A percentile compares a stretch with the other conserved stretches of the same genome.
Conservation (phyloP, 73 alveolate species). For the Paramecium octaurelia region DNA sequence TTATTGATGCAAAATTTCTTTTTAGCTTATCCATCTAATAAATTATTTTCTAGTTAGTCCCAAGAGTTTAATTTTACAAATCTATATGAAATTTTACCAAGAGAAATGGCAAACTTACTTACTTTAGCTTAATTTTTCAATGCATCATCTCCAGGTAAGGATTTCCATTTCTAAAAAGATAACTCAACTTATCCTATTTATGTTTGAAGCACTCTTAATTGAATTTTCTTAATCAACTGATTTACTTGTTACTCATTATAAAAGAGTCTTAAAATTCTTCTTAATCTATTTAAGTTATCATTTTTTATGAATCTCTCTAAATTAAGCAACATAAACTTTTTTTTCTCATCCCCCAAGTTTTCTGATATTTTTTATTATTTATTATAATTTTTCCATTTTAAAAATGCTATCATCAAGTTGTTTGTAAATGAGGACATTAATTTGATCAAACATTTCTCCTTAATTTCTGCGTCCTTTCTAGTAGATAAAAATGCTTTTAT, state of each 20-base stretch:
- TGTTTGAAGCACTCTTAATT: background rate
- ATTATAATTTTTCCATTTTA: background rate
- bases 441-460: background rate
- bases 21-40: background rate
- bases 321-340: background rate
- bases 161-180: background rate
- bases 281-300: background rate
- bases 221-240: background rate
- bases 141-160: background rate
- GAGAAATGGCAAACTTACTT: background rate
- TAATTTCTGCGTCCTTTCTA: background rate
- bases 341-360: background rate
- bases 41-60: background rate
- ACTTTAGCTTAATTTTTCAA: background rate
- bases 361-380: background rate
- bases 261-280: background rate
- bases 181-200: background rate
- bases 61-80: background rate
- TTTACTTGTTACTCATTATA: background rate
- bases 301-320: background rate
- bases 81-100: background rate
- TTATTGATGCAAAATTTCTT: background rate
- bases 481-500: background rate
- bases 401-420: background rate
- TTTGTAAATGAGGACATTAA: background rate